Evolutionary conservation across 805 yeast species (phyloP).

Genomic region (Candida yuanshanica): DNA sequence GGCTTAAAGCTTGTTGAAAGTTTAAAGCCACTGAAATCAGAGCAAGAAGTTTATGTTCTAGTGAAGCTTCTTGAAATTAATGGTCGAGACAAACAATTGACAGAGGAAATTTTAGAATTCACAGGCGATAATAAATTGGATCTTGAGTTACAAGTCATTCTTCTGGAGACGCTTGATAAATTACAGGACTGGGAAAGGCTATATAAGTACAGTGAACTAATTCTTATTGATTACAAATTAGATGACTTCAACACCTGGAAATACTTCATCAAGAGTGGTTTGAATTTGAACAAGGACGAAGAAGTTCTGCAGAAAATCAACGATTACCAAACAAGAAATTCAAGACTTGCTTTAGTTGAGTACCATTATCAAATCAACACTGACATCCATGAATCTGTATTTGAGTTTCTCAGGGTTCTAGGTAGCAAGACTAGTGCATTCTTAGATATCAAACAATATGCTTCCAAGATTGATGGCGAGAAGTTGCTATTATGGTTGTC

Average conservation of each 20-base stretch:
- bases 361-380: constrained; percentile 23
- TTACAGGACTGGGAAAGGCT: constrained; percentile 40
- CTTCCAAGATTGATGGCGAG: constrained; percentile 7
- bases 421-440: constrained; percentile 61
- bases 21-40: constrained; percentile 44
- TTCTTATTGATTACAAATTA: constrained; percentile 42
- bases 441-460: constrained; percentile 45
- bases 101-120: constrained; percentile 28
- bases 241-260: constrained; percentile 82
- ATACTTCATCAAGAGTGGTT: constrained; percentile 41
- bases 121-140: constrained; percentile 36
- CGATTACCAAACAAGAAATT: constrained; percentile 44
- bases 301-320: constrained; percentile 29
- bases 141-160: constrained; percentile 56
- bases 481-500: constrained; percentile 21
- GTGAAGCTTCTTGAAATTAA: constrained; percentile 41
- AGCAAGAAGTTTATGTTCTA: constrained; percentile 64
- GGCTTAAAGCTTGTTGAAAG: constrained; percentile 52
- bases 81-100: constrained; percentile 31
- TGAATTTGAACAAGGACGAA: constrained; percentile 26
- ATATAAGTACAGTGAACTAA: constrained; percentile 31
- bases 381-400: constrained; percentile 23
- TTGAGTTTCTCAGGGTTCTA: constrained; percentile 35
- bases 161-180: constrained; percentile 41
- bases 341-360: constrained; percentile 48